phyloP scores from a whole-genome alignment of 306 rosid genomes.

The Luffa acutangula region DNA sequence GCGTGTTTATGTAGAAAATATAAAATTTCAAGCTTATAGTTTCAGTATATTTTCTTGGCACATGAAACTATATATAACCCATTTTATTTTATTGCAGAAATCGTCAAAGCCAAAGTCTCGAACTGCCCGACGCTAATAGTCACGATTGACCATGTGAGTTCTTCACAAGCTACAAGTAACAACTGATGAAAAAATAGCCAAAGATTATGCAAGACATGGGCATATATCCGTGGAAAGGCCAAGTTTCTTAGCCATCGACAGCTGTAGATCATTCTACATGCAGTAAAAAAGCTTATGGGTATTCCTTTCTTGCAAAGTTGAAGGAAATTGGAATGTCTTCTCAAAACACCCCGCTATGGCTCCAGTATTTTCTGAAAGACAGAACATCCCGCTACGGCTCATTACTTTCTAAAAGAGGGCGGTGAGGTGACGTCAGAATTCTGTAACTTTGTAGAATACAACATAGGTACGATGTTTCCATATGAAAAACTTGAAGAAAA shows the following conservation, averaged over 20 bases:
- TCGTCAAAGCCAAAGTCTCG: constrained; percentile 63
- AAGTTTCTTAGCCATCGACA: not conserved
- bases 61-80: not conserved
- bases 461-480: not conserved
- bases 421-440: not conserved
- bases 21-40: not conserved
- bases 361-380: not conserved
- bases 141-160: not conserved
- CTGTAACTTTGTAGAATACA: constrained; percentile 11
- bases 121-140: constrained; percentile 54
- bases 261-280: not conserved
- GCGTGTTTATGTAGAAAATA: not conserved
- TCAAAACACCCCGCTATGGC: not conserved
- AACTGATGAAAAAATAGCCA: not conserved
- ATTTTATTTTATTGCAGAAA: constrained; percentile 43
- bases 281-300: not conserved
- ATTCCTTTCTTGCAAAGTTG: not conserved
- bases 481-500: not conserved
- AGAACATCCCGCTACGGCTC: not conserved
- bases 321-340: not conserved
- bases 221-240: not conserved
- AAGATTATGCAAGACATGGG: not conserved
- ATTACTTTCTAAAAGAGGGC: not conserved
- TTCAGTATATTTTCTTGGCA: not conserved
- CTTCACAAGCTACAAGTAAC: not conserved